Percentiles rank a stretch among this genome's conserved stretches.
Conservation (phyloP, 768 basidiomycete species). For the Daedaleopsis nitida region DNA sequence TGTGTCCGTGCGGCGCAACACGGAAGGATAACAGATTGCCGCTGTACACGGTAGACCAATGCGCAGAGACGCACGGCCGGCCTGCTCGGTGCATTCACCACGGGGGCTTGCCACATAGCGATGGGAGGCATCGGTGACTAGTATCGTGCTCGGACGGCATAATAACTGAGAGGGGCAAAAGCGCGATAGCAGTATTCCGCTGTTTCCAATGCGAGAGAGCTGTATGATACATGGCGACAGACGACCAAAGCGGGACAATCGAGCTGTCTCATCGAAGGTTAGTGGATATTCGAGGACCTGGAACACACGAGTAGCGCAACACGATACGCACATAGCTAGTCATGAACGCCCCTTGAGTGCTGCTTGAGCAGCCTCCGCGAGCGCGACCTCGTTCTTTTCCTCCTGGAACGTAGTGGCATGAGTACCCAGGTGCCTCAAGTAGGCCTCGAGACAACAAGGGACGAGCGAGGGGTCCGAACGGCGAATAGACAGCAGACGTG, state of each 20-base stretch:
- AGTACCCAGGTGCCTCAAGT: not conserved
- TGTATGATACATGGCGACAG: conserved; percentile 5
- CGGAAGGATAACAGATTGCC: no score
- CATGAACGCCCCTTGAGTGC: conserved; percentile 14
- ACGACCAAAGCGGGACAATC: not conserved
- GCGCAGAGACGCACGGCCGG: no score
- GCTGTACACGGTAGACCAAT: no score
- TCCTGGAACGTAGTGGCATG: not conserved
- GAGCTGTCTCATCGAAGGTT: no score
- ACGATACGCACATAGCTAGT: not conserved
- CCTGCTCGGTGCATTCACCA: no score
- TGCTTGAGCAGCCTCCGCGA: conserved; percentile 18
- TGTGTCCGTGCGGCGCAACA: no score
- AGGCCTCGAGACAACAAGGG: no score
- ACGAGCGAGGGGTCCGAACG: no score
- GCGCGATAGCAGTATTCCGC: not conserved
- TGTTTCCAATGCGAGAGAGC: not conserved
- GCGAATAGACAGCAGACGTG: no score
- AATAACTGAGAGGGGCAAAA: not conserved
- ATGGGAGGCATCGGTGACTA: no score
- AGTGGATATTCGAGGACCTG: not conserved
- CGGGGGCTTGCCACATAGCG: no score
- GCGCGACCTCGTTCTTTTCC: conserved; percentile 12
- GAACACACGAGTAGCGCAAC: not conserved
- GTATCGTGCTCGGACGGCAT: not conserved